Evolutionary conservation across 306 rosid genomes (phyloP), one percentile per base, ranked within the genome.

Genomic region (Fragaria vesca): DNA sequence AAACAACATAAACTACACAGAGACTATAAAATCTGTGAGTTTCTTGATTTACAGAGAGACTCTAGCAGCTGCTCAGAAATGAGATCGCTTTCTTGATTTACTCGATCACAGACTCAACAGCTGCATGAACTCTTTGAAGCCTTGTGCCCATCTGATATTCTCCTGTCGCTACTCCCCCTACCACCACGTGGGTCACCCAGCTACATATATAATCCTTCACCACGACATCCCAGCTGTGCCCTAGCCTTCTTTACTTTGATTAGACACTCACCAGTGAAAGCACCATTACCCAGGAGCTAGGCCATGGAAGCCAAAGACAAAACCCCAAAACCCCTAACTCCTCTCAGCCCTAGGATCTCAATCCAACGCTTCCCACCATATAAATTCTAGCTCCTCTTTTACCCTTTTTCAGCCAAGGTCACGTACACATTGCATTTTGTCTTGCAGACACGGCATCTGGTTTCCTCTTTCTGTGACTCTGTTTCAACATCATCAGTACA

Each of bases 121-220:
- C 57, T 6, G 60, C 43, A 32, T 34, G 42, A 21, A n/a, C 54
- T 42, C 43, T 63, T 16, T 32, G 12, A 8, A 57, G 12, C 51
- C 10, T 8, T n/a, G 66, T 32, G 75, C 45, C 40, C 36, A 26
- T 72, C 57, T 81, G 76, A 75, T 75, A 75, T 69, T 75, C 72
- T 61, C 46, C 72, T 67, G 69, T 48, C 16, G 28, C 75, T 51
- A 45, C 40, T 30, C 48, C 51, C 65, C 47, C 78, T 52, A 43
- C 77, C 69, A 71, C 80, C 83, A 83, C 86, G 86, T 83, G 86
- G 86, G 83, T 74, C 77, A 69, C 70, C 77, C 86, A 69, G 83
- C 80, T 83, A 74, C 73, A 36, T 74, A 12, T 30, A 6, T 43
- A 1, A 40, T 40, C 43, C 7, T 72, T 74, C 74, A 28, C 30